Evolutionary conservation across 2,329 filamentous ascomycete species (phyloP), one percentile per base, ranked within the genome.

Genomic region (Aspergillus arachidicola): DNA sequence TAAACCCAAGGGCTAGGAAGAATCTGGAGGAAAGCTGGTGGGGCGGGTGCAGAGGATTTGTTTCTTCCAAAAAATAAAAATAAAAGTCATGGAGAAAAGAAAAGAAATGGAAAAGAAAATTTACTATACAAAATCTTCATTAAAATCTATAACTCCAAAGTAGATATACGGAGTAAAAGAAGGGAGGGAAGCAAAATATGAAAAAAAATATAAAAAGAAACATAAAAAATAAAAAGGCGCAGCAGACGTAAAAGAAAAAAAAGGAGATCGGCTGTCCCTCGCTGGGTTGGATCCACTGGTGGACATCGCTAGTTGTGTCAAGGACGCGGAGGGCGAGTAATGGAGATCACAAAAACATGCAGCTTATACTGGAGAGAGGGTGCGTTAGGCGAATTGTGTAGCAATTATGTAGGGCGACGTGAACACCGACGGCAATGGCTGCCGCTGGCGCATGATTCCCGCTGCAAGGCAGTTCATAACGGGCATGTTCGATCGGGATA

Each of bases 301-400:
- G 12, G 32, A 14, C 34, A 64, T 56, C 54, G 61, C 57, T 67
- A 61, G 56, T 67, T 61, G 67, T 72, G 69, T 69, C 68, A 71
- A 66, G 48, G 63, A 62, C 63, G 57, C 62, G 58, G 63, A 60
- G 61, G 58, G 32, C 43, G 65, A 61, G 64, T 54, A 55, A 56
- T 63, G 43, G 51, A 58, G 38, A 64, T 64, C 61, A 59, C 59
- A 61, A 57, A 61, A 58, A 36, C 58, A 54, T 68, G 23, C 4
- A 71, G 68, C 66, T 70, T 72, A 66, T 68, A 67, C 71, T 59
- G 51, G 58, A 58, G 12, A 46, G 46, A n/a, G 26, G 30, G 51
- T 21, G 26, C 6, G 46, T n/a, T 30, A 50, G 32, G 43, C 38
- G 21, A 46, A 50, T 38, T 59, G 56, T 54, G 57, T 57, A 43